Evolutionary conservation across 2,329 filamentous ascomycete genomes (phyloP), one percentile per base, ranked within the genome.

Genomic region (Xylaria sp.): DNA sequence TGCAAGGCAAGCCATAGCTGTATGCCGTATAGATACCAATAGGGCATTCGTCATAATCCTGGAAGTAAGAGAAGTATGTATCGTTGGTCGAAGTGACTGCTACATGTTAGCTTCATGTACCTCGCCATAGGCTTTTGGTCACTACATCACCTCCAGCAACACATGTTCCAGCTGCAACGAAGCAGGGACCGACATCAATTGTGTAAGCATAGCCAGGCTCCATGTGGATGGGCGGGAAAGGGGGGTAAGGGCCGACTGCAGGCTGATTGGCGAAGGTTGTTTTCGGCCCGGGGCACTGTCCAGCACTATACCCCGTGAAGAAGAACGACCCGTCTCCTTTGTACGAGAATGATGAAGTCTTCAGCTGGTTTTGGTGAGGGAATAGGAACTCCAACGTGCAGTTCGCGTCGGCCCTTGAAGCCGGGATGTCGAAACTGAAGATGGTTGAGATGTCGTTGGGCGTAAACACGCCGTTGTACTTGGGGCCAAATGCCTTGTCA

Each of bases 311-410:
- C 6, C 78, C 77, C 17, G 67, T 74, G 69, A 80, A 79, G 63
- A 74, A 63, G 70, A 80, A 79, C 13, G 69, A 79, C 10, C 84
- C 84, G 2, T 74, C 74, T 17, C 81, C 80, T 3, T 75, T 72
- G 62, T 80, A 76, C n/a, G 62, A 75, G 74, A 73, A 84, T 28
- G 56, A 72, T 49, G 79, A 80, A 3, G 77, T 79, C 44, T 69
- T 68, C 6, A 83, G 76, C 69, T 80, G 76, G 15, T 72, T 67
- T 69, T 71, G 73, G 26, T 65, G 68, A 0, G 84, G 84, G 68
- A 85, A 79, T 44, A 82, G 74, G 76, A 86, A 85, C 65, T 81
- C 76, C n/a, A 85, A 74, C 5, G 80, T 83, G 78, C 84, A 86
- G 38, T 78, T 82, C 68, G 81, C 81, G 67, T 81, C 80, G 44